Evolutionary conservation across 106 monocot species (phyloP).

Genomic region (Cymbidium sinense): DNA sequence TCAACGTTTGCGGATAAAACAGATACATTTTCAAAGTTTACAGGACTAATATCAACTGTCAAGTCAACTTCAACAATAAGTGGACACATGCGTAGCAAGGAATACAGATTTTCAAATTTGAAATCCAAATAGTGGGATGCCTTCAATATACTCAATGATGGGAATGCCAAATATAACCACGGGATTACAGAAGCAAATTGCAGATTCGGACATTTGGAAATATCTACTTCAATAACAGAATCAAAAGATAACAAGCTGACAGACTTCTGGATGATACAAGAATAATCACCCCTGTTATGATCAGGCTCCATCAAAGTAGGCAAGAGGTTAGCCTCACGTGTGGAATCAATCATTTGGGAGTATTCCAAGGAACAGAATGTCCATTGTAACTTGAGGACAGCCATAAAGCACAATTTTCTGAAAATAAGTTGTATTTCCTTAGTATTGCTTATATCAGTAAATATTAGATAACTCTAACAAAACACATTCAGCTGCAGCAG

Average conservation of each 20-base stretch:
- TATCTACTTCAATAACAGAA: conserved; percentile 41
- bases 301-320: too few relatives aligned
- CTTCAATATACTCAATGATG: conserved; percentile 43
- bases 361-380: conserved; percentile 35
- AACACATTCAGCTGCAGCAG: not conserved
- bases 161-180: conserved; percentile 43
- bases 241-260: conserved; percentile 26
- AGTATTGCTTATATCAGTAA: not conserved
- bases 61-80: conserved; percentile 55
- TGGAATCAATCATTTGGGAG: conserved; percentile 32
- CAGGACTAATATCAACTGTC: conserved; percentile 47
- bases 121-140: conserved; percentile 38
- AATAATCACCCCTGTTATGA: conserved; percentile 14
- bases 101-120: conserved; percentile 39
- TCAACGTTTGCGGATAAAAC: conserved; percentile 43
- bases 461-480: not conserved
- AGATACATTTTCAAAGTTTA: conserved; percentile 19
- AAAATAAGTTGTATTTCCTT: not conserved
- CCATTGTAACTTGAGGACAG: conserved; percentile 41
- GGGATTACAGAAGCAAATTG: conserved; percentile 25
- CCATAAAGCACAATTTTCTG: conserved; percentile 63
- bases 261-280: conserved; percentile 8
- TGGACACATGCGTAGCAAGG: conserved; percentile 42
- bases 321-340: too few relatives aligned
- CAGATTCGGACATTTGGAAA: conserved; percentile 57